These are phyloP conservation scores for Elongisporangium senticosum DNA, from an alignment of 352 stramenopile species.

Conservation along the genomic window DNA sequence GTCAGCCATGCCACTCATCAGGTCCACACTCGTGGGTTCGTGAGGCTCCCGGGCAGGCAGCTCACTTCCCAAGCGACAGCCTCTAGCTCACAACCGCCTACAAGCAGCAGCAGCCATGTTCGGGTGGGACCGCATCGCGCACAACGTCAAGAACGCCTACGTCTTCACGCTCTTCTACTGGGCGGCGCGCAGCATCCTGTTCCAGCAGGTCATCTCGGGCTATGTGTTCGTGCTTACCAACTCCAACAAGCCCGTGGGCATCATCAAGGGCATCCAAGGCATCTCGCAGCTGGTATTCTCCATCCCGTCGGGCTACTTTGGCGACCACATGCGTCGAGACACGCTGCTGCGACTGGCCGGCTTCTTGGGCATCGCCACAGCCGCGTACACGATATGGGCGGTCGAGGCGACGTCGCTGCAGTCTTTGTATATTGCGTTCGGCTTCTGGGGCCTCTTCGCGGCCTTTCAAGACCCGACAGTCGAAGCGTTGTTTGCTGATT, in stretches of 20 bases:
- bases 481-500: constrained; percentile 72
- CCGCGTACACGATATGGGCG: constrained; percentile 51
- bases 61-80: no score
- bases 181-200: constrained; percentile 61
- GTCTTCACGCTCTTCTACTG: constrained; percentile 75
- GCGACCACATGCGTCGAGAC: constrained; percentile 64
- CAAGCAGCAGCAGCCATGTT: no score
- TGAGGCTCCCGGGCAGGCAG: no score
- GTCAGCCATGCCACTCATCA: no score
- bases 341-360: constrained; percentile 58
- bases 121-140: constrained; percentile 3
- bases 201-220: constrained; percentile 70
- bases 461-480: constrained; percentile 65
- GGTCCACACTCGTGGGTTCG: no score
- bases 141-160: constrained; percentile 68
- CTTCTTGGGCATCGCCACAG: constrained; percentile 34
- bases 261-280: constrained; percentile 80
- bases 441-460: constrained; percentile 59
- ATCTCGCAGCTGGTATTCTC: constrained; percentile 75
- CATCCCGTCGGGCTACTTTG: constrained; percentile 58
- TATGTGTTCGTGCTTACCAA: constrained; percentile 72
- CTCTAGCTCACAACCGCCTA: no score
- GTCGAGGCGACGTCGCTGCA: constrained; percentile 37
- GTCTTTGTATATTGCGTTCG: constrained; percentile 58
- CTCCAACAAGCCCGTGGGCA: constrained; percentile 71